Base-by-base conservation (phyloP, 495 filamentous ascomycete genomes). In the Penicillium egyptiacum region DNA sequence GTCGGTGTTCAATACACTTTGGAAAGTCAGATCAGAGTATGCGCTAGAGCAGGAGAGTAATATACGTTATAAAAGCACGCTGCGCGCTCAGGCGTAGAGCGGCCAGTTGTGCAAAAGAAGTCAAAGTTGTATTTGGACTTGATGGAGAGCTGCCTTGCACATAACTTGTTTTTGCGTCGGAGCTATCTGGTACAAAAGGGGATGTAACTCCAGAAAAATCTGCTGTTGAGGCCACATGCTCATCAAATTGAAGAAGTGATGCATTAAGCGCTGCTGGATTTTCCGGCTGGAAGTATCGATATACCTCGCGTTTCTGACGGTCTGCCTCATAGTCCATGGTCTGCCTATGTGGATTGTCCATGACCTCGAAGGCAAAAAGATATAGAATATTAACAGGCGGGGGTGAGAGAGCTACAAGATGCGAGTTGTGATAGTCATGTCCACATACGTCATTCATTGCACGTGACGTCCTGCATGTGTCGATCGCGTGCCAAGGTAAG, bases 111-210 rank as follows among this genome's bases (percentile, higher is more conserved):
- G 75, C 70, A 40, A 71, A 68, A 26, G 75, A 74, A 2, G 70
- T 78, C 23, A 89, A 73, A 30, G 50, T 53, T 40, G 50, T 43
- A 53, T 53, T 78, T 4, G 80, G 75, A 59, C 87, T 86, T 22
- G 50, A 51, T 7, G 42, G 31, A 48, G 40, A 8, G 22, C 20
- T 35, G 1, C 22, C 19, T 47, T 43, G 10, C 6, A 11, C 31
- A 1, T 16, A 43, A 31, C 3, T 10, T 1, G 26, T 52, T 3
- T 42, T 28, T 20, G 39, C 20, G 4, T 9, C 9, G 3, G 26
- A 25, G 6, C 0, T 8, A 12, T 45, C 40, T 6, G 41, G 26
- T n/a, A 20, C 5, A 45, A 30, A 26, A 22, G 52, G 42, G 11
- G 14, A 17, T 2, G 41, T 4, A 25, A 31, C 20, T 12, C 28